phyloP scores from a whole-genome alignment of 2,329 filamentous ascomycete species.

The Fusarium citri region DNA sequence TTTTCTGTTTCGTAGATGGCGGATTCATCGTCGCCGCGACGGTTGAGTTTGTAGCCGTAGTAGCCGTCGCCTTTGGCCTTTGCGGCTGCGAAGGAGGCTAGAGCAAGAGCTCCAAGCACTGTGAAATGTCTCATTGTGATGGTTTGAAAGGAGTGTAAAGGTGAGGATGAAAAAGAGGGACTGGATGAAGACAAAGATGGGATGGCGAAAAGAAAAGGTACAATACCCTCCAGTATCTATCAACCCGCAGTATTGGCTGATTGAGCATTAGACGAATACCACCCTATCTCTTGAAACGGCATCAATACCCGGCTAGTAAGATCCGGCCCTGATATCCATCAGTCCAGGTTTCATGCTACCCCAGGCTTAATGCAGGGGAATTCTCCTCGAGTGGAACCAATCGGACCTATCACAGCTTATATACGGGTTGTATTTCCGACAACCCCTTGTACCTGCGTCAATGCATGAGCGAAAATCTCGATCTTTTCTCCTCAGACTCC shows the following conservation, averaged over 20 bases:
- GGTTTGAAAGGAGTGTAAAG: not conserved
- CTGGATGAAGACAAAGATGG: not conserved
- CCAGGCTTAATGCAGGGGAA: conserved; percentile 22
- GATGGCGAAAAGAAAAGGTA: conserved; percentile 8
- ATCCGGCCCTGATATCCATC: conserved; percentile 5
- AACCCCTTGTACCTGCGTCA: conserved; percentile 12
- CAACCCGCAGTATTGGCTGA: not conserved
- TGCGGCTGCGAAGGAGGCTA: conserved; percentile 8
- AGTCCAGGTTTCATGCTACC: conserved; percentile 14
- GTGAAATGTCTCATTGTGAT: conserved; percentile 17
- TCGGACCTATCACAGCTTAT: not conserved
- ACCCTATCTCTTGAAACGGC: conserved; percentile 16
- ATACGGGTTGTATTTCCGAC: conserved; percentile 1
- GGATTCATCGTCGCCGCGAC: conserved; percentile 24
- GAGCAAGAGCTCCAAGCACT: conserved; percentile 6
- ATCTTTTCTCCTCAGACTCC: not conserved
- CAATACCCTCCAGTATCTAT: not conserved
- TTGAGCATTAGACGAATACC: not conserved
- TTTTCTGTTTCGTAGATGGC: conserved; percentile 31
- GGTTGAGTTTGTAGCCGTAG: conserved; percentile 24
- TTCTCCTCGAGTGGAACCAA: not conserved
- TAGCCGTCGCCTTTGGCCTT: conserved; percentile 24
- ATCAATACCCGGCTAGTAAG: not conserved
- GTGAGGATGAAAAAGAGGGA: not conserved
- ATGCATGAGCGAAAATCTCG: conserved; percentile 26